Conservation (phyloP, 2,329 filamentous ascomycete species). For the Aaosphaeria pasadenensis region DNA sequence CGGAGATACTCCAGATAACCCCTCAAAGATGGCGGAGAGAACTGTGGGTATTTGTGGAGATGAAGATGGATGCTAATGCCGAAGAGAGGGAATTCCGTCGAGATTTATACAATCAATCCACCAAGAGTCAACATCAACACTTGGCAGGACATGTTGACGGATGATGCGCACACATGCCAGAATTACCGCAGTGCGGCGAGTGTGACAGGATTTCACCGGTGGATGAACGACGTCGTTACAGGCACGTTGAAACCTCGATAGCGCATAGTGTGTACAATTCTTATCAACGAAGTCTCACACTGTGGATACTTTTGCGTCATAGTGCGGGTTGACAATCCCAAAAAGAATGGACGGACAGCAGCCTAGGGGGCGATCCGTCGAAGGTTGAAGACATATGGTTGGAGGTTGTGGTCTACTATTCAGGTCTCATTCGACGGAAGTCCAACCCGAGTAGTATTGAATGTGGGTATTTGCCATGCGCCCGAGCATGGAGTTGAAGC, state of each 20-base stretch:
- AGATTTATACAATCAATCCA: background rate
- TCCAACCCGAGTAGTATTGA: background rate
- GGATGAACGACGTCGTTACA: slow-evolving; percentile 7
- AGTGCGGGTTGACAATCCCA: background rate
- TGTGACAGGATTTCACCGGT: background rate
- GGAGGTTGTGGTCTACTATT: slow-evolving; percentile 4
- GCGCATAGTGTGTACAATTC: slow-evolving; percentile 5
- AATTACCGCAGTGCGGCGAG: too few species aligned
- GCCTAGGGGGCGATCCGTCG: background rate
- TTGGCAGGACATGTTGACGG: too few species aligned
- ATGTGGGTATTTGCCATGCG: too few species aligned
- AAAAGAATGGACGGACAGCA: background rate
- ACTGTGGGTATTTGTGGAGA: slow-evolving; percentile 24
- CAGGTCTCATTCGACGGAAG: slow-evolving; percentile 7
- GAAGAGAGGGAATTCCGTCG: background rate
- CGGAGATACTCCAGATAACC: slow-evolving; percentile 1
- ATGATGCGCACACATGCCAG: too few species aligned
- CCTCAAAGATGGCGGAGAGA: slow-evolving; percentile 20
- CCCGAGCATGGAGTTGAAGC: too few species aligned
- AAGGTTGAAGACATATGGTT: slow-evolving; percentile 4
- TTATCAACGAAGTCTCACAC: slow-evolving; percentile 10
- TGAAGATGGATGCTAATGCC: slow-evolving; percentile 8
- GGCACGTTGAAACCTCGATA: slow-evolving; percentile 12
- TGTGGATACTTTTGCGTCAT: slow-evolving; percentile 13
- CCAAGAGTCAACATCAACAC: background rate